Evolutionary conservation across 768 basidiomycete genomes (phyloP).

Genomic region (Mrakia gelida): DNA sequence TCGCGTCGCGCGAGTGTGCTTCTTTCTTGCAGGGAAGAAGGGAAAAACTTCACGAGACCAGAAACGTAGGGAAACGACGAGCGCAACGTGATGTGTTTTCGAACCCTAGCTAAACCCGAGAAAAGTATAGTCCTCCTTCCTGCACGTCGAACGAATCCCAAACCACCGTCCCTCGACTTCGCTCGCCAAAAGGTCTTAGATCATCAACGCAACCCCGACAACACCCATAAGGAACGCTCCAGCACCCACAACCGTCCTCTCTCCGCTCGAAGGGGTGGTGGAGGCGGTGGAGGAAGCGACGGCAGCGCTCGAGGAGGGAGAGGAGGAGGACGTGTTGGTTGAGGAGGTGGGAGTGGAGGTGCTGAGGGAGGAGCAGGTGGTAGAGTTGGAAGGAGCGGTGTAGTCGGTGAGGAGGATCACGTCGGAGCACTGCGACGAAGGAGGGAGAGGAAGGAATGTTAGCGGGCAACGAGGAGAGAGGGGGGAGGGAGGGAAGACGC

Average conservation of each 20-base stretch:
- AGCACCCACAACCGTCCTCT: background rate
- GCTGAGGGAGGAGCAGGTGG: constrained; percentile 73
- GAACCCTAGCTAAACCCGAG: background rate
- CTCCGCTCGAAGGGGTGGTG: background rate
- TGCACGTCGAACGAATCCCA: too few species aligned
- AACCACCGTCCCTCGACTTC: too few species aligned
- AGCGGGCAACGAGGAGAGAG: background rate
- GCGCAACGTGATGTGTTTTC: too few species aligned
- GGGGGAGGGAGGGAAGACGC: background rate
- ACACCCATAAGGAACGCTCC: background rate
- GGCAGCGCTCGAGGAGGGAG: constrained; percentile 5
- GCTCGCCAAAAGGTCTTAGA: background rate
- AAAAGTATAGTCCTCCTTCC: too few species aligned
- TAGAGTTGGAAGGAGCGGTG: constrained; percentile 50
- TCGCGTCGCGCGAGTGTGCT: too few species aligned
- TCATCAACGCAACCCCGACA: background rate
- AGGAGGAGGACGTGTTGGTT: constrained; percentile 45
- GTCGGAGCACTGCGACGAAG: constrained; percentile 64
- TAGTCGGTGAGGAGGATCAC: constrained; percentile 59
- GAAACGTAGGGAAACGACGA: too few species aligned
- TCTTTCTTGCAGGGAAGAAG: background rate
- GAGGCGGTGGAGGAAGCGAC: background rate
- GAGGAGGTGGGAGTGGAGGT: constrained; percentile 52
- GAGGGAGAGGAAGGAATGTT: background rate
- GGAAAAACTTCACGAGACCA: too few species aligned